Evolutionary conservation across 2,329 filamentous ascomycete genomes (phyloP).

Genomic region (Colletotrichum liriopes): DNA sequence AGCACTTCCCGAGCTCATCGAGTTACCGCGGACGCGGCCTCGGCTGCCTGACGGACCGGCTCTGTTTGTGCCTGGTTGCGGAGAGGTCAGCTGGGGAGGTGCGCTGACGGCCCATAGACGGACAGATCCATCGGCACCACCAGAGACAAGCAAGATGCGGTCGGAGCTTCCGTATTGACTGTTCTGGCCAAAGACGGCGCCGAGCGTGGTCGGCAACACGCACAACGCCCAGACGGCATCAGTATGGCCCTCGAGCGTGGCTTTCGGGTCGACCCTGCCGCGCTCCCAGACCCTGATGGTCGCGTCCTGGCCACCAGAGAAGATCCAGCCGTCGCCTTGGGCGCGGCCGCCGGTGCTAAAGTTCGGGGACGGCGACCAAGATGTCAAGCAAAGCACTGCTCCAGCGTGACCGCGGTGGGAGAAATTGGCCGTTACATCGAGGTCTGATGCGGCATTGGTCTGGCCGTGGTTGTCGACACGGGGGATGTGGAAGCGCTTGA

Average conservation of each 20-base stretch:
- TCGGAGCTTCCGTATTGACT: constrained; percentile 85
- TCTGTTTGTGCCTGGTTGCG: constrained; percentile 75
- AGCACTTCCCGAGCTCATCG: constrained; percentile 93
- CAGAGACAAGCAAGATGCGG: constrained; percentile 90
- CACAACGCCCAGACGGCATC: constrained; percentile 98
- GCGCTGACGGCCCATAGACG: constrained; percentile 96
- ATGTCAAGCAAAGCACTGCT: constrained; percentile 87
- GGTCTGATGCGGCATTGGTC: constrained; percentile 75
- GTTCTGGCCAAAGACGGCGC: constrained; percentile 83
- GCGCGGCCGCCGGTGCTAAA: constrained; percentile 92
- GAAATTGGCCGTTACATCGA: constrained; percentile 94
- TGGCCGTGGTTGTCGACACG: constrained; percentile 75
- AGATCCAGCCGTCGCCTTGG: constrained; percentile 96
- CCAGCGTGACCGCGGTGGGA: constrained; percentile 96
- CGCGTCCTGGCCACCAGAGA: constrained; percentile 95
- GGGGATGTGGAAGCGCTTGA: constrained; percentile 97
- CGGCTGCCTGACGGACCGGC: constrained; percentile 72
- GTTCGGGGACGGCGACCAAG: constrained; percentile 89
- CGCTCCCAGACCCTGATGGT: constrained; percentile 97
- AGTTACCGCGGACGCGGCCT: constrained; percentile 88
- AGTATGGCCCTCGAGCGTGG: constrained; percentile 92
- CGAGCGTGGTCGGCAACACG: constrained; percentile 87
- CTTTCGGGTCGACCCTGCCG: constrained; percentile 94
- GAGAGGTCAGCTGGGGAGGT: constrained; percentile 87
- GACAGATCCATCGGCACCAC: constrained; percentile 90